phyloP scores from a whole-genome alignment of 495 filamentous ascomycete genomes.

The Pseudoneurospora amorphoporcata region DNA sequence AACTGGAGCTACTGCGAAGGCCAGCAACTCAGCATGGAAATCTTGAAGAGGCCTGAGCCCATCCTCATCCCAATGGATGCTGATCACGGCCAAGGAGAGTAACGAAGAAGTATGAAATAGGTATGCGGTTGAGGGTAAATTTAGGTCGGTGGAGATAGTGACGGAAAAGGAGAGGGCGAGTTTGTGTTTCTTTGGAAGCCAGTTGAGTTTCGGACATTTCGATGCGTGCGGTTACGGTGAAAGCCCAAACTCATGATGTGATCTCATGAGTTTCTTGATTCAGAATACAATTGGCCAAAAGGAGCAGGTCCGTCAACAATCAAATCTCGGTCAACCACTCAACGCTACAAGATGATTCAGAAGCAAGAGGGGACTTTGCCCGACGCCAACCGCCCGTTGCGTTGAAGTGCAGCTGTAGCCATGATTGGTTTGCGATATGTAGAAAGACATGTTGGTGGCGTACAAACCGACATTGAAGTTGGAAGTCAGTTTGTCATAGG shows the following conservation, averaged over 20 bases:
- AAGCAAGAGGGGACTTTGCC: background rate
- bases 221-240: background rate
- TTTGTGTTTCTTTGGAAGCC: background rate
- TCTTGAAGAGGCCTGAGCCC: background rate
- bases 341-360: background rate
- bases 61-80: background rate
- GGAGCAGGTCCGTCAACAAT: background rate
- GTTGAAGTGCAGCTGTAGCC: background rate
- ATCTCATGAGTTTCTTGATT: background rate
- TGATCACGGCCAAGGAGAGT: background rate
- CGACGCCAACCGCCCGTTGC: background rate
- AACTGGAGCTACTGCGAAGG: background rate
- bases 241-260: background rate
- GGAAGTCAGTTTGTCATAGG: background rate
- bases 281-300: background rate
- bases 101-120: background rate
- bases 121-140: background rate
- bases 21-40: background rate
- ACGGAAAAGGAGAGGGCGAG: background rate
- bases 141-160: background rate
- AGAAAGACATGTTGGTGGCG: background rate
- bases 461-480: background rate
- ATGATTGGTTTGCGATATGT: background rate
- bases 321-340: background rate
- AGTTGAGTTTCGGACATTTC: background rate